Conservation (phyloP, 2,329 filamentous ascomycete species). For the Cytospora piceae region DNA sequence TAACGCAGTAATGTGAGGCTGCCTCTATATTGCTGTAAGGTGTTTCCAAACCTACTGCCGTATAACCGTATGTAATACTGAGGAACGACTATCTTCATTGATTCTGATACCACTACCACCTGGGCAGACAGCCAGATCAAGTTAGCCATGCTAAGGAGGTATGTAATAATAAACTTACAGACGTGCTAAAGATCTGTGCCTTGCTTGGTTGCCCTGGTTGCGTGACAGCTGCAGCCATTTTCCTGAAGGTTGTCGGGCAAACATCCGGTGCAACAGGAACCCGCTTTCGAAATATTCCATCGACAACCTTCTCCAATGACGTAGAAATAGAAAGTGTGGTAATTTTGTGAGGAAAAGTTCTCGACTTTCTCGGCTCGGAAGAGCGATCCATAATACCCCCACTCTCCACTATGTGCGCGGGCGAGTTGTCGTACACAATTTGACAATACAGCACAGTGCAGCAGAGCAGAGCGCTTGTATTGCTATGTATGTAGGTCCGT, state of each 20-base stretch:
- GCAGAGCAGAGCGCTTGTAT: not conserved
- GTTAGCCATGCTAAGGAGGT: not conserved
- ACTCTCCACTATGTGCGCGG: not conserved
- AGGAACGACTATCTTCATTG: too few species aligned
- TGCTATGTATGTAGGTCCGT: not conserved
- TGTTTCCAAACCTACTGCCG: not conserved
- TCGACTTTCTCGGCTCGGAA: not conserved
- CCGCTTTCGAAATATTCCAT: not conserved
- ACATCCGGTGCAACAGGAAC: not conserved
- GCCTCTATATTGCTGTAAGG: too few species aligned
- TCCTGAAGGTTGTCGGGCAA: not conserved
- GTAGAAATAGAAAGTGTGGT: not conserved
- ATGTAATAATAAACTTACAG: slow-evolving; percentile 9
- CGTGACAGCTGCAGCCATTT: not conserved
- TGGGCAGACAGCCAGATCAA: not conserved
- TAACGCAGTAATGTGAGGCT: not conserved
- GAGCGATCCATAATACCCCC: not conserved
- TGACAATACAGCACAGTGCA: not conserved
- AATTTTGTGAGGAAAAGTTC: not conserved
- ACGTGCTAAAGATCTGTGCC: slow-evolving; percentile 1
- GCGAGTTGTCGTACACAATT: too few species aligned
- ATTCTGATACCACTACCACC: too few species aligned
- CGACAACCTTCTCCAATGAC: not conserved
- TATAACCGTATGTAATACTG: too few species aligned
- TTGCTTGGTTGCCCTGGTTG: slow-evolving; percentile 2